Evolutionary conservation across 192 early-diverging fungal genomes (phyloP).

Genomic region (Rhizoclosmatium sp.): DNA sequence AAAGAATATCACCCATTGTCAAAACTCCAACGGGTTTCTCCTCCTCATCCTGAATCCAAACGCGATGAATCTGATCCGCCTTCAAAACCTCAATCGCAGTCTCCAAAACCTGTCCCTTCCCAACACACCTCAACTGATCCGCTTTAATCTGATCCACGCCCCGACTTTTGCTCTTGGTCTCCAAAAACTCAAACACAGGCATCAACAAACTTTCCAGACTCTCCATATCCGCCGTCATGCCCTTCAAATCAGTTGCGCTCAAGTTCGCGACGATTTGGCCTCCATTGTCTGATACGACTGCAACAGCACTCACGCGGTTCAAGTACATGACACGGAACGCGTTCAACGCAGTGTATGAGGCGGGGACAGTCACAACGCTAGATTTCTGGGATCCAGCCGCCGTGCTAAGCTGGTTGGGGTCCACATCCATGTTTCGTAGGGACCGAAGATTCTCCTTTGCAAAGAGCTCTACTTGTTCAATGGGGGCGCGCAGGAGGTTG

Average conservation of each 20-base stretch:
- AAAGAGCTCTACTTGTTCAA: constrained; percentile 18
- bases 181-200: constrained; percentile 73
- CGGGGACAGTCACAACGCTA: constrained; percentile 28
- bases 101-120: constrained; percentile 47
- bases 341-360: constrained; percentile 42
- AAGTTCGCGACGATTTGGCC: constrained; percentile 69
- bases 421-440: not conserved
- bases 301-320: constrained; percentile 62
- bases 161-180: constrained; percentile 40
- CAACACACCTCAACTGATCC: constrained; percentile 54
- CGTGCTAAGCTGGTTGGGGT: constrained; percentile 26
- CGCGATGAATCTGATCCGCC: constrained; percentile 59
- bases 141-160: constrained; percentile 62
- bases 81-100: constrained; percentile 63
- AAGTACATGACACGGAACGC: constrained; percentile 58
- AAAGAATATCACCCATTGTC: constrained; percentile 73
- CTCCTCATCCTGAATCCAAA: constrained; percentile 71
- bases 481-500: constrained; percentile 20
- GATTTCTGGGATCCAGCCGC: not conserved
- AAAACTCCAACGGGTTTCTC: constrained; percentile 74
- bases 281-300: constrained; percentile 64
- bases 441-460: not conserved
- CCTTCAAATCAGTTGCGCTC: constrained; percentile 77
- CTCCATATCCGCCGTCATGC: constrained; percentile 60
- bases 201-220: constrained; percentile 63